Conservation (phyloP, 2,329 filamentous ascomycete species). For the Sclerotiophoma versabilis region DNA sequence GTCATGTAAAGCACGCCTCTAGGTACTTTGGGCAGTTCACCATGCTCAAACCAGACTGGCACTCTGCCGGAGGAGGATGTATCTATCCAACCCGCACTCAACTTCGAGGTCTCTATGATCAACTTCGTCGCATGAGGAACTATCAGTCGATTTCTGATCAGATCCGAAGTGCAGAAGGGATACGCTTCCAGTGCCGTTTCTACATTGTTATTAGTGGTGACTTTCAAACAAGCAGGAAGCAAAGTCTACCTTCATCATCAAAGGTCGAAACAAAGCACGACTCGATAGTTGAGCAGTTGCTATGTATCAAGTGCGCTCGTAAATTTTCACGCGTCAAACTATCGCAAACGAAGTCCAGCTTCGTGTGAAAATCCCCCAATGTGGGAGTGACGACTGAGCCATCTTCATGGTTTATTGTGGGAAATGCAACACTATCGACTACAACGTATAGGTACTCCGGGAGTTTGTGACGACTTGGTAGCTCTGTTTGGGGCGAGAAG, state of each 20-base stretch:
- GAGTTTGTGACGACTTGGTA: not conserved
- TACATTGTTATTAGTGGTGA: not conserved
- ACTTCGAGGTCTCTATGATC: not conserved
- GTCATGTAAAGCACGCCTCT: constrained; percentile 4
- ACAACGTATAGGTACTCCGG: not conserved
- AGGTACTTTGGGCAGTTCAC: constrained; percentile 1
- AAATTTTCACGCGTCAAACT: not conserved
- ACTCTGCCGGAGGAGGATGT: not conserved
- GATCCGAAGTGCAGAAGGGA: not conserved
- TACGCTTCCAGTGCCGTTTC: not conserved
- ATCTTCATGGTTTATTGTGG: not conserved
- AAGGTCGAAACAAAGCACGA: constrained; percentile 5
- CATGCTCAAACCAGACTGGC: constrained; percentile 15
- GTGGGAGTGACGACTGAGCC: not conserved
- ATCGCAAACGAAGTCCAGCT: not conserved
- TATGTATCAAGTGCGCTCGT: not conserved
- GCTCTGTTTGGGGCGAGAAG: not conserved
- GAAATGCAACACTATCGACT: not conserved
- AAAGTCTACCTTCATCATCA: not conserved
- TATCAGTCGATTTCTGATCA: no score
- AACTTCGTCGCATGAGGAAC: not conserved
- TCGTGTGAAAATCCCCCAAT: not conserved
- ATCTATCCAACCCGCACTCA: not conserved
- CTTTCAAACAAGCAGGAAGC: not conserved
- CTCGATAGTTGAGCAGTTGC: not conserved